phyloP scores from a whole-genome alignment of 1,284 basidiomycete species.

The Pisolithus thermaeus region DNA sequence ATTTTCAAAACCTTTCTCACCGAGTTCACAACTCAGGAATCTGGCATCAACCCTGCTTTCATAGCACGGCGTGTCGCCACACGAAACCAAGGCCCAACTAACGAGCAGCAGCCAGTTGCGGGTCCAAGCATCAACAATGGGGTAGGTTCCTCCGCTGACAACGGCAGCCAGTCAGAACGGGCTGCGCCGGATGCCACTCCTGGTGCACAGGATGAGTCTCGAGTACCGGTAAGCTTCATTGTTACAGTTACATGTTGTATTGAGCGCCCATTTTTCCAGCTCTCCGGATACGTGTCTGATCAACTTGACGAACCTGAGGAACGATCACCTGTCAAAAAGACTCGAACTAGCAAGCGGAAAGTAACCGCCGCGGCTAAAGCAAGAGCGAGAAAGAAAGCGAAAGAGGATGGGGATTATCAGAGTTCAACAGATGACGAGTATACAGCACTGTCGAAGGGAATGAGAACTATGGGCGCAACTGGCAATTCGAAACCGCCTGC shows the following conservation, averaged over 20 bases:
- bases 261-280: slow-evolving; percentile 25
- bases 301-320: slow-evolving; percentile 60
- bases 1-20: not conserved
- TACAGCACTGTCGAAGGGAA: slow-evolving; percentile 50
- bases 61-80: slow-evolving; percentile 55
- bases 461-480: slow-evolving; percentile 38
- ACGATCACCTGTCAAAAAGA: slow-evolving; percentile 32
- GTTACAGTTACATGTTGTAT: not conserved
- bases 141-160: slow-evolving; percentile 26
- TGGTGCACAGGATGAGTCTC: slow-evolving; percentile 9
- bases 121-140: not conserved
- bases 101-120: slow-evolving; percentile 37
- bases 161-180: slow-evolving; percentile 29
- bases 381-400: slow-evolving; percentile 44
- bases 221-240: slow-evolving; percentile 4
- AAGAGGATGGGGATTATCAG: slow-evolving; percentile 42
- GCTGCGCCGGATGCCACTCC: slow-evolving; percentile 7
- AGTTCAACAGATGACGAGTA: slow-evolving; percentile 46
- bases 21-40: slow-evolving; percentile 45
- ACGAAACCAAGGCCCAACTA: slow-evolving; percentile 32
- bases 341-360: slow-evolving; percentile 34
- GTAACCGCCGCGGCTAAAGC: slow-evolving; percentile 37
- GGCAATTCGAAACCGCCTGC: slow-evolving; percentile 55
- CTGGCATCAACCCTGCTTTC: slow-evolving; percentile 70
- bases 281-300: slow-evolving; percentile 60